These are phyloP conservation scores for Urostyla sp. DNA, from an alignment of 73 alveolate genomes.

Conservation along the genomic window DNA sequence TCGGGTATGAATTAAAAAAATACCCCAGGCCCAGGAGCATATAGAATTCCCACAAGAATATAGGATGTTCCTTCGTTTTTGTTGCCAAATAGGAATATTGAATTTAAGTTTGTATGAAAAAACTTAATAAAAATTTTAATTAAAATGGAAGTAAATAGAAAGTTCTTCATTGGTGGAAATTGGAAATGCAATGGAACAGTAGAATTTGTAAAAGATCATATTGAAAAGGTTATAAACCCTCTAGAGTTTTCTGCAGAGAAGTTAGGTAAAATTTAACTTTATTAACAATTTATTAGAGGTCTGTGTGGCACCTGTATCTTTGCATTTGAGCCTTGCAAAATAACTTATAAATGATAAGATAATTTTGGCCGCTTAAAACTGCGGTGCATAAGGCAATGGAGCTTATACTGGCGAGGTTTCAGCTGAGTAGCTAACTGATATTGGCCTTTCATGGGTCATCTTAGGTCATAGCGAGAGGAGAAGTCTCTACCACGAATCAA, in stretches of 20 bases:
- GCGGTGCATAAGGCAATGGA: conserved; percentile 90
- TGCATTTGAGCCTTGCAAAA: conserved; percentile 73
- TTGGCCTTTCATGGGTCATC: conserved; percentile 93
- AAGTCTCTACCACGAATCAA: conserved; percentile 91
- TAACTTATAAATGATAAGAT: conserved; percentile 63
- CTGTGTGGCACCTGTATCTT: conserved; percentile 78
- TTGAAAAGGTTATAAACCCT: conserved; percentile 76
- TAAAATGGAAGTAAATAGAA: conserved; percentile 29
- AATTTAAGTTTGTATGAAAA: conserved; percentile 16
- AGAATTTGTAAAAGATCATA: conserved; percentile 77
- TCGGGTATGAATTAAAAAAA: not conserved
- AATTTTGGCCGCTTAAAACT: conserved; percentile 85
- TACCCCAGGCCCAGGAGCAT: conserved; percentile 62
- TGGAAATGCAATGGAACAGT: conserved; percentile 96
- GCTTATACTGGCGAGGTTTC: conserved; percentile 99
- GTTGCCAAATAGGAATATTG: conserved; percentile 18
- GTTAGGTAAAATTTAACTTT: conserved; percentile 50
- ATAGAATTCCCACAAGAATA: conserved; percentile 43
- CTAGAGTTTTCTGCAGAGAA: conserved; percentile 73
- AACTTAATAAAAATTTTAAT: not conserved
- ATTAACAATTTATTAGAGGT: conserved; percentile 67
- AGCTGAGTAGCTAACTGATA: conserved; percentile 94
- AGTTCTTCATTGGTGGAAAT: conserved; percentile 94
- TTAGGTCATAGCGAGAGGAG: conserved; percentile 99
- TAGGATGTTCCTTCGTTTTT: conserved; percentile 35